Evolutionary conservation across 768 basidiomycete genomes (phyloP), one percentile per base, ranked within the genome.

Genomic region (Dacryopinax primogenitus): DNA sequence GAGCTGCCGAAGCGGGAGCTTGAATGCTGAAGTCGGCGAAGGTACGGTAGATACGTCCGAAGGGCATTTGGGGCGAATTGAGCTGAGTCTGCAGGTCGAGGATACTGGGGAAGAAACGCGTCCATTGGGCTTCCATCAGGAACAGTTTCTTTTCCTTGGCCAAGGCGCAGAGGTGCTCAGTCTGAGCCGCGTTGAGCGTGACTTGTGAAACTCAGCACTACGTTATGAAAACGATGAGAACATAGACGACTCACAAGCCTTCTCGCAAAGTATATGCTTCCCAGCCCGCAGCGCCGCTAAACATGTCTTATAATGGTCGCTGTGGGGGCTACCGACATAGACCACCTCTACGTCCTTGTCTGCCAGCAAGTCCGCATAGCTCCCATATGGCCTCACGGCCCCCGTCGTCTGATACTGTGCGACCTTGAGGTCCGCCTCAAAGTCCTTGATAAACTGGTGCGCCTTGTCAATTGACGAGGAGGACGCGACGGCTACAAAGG

Each of bases 211-310:
- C n/a, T 45, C 26, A 66, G 39, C 62, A 21, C 28, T 26, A 1
- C 7, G 37, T 41, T 15, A 12, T 26, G 23, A 18, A 13, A 30
- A 26, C 3, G 18, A 16, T 28, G n/a, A 26, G n/a, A 33, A 13
- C 11, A 28, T 13, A 16, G 65, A 33, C 13, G n/a, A 33, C 66
- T 26, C 64, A 69, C 67, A 65, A 12, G 67, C 58, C 63, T 67
- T 67, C 68, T 69, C 68, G 63, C 68, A 69, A 37, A 62, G 62
- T 28, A 71, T 68, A 51, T 69, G 69, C 45, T 71, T 71, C 0
- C 69, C 67, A 1, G 68, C 69, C 32, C 36, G 34, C 44, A 71
- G 63, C 18, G 66, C 62, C 33, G 65, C 35, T 23, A 71, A 58
- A 6, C 67, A 62, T 36, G 68, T 68, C 28, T 66, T 37, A 36